Evolutionary conservation across 768 basidiomycete species (phyloP), one percentile per base, ranked within the genome.

Genomic region (Cystobasidium ongulense): DNA sequence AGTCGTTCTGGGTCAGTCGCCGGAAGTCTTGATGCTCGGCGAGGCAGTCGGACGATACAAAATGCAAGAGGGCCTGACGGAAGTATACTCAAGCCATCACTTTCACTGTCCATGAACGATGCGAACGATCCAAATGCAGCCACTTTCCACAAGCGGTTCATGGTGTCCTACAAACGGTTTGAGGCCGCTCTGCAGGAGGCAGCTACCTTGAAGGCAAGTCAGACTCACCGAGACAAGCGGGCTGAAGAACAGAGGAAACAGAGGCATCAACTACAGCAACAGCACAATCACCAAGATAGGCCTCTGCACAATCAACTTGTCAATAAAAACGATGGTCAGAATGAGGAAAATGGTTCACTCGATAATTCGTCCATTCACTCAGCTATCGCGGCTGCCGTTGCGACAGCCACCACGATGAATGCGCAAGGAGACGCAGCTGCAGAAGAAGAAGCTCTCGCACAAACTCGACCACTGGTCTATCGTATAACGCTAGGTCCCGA

Each of bases 401-500:
- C 68, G 15, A 54, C 68, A 8, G 68, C 68, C 11, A 4, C 68
- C 3, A 38, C 25, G 13, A 33, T 21, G 31, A 36, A 5, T 35
- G 50, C 41, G 3, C 18, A 64, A 2, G 63, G 33, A 35, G 53
- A 50, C 1, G 39, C 65, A 36, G 29, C 43, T n/a, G 38, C 7
- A 7, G 63, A 36, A 18, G 65, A 46, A 66, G 72, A 74, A 13
- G 63, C 64, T 7, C 75, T 73, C 21, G 36, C 67, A 1, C 35
- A 36, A 39, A 66, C 74, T 10, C 75, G 17, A 18, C 61, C 72
- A 39, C 64, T 76, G 1, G 74, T 76, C 39, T 79, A 77, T 64
- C 72, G 80, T 25, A 78, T 80, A 65, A 77, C 81, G 0, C 77
- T 81, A 17, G 77, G 76, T 17, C 81, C 81, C n/a, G 79, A 80